These are phyloP conservation scores for Stemphylium beticola DNA, from an alignment of 2,329 filamentous ascomycete genomes.

Conservation along the genomic window DNA sequence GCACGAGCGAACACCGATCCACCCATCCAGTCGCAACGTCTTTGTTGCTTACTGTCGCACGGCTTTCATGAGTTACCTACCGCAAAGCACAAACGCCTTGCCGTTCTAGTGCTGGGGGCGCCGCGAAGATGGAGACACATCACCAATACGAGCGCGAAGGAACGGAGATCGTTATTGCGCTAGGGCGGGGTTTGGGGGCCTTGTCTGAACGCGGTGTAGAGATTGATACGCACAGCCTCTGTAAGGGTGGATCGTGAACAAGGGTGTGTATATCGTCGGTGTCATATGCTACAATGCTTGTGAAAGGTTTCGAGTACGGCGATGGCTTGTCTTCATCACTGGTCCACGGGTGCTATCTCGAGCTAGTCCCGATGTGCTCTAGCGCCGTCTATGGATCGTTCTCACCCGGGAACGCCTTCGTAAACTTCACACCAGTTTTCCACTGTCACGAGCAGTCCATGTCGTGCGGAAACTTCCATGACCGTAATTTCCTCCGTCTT, in stretches of 20 bases:
- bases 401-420: too few relatives aligned
- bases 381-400: too few relatives aligned
- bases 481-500: too few relatives aligned
- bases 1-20: conserved; percentile 1
- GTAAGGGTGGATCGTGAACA: not conserved
- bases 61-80: not conserved
- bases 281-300: not conserved
- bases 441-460: too few relatives aligned
- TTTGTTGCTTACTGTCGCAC: conserved; percentile 19
- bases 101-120: conserved; percentile 6
- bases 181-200: conserved; percentile 8
- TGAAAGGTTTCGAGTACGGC: not conserved
- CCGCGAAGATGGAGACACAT: not conserved
- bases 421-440: too few relatives aligned
- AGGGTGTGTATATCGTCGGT: not conserved
- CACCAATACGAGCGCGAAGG: conserved; percentile 1
- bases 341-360: not conserved
- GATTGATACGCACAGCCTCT: conserved; percentile 10
- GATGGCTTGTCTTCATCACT: not conserved
- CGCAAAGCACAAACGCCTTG: not conserved
- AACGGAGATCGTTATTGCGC: conserved; percentile 1
- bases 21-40: conserved; percentile 4
- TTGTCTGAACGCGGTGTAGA: not conserved
- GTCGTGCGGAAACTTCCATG: too few relatives aligned
- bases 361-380: not conserved